These are phyloP conservation scores for Zasmidium cellare DNA, from an alignment of 2,329 filamentous ascomycete species.

Conservation along the genomic window DNA sequence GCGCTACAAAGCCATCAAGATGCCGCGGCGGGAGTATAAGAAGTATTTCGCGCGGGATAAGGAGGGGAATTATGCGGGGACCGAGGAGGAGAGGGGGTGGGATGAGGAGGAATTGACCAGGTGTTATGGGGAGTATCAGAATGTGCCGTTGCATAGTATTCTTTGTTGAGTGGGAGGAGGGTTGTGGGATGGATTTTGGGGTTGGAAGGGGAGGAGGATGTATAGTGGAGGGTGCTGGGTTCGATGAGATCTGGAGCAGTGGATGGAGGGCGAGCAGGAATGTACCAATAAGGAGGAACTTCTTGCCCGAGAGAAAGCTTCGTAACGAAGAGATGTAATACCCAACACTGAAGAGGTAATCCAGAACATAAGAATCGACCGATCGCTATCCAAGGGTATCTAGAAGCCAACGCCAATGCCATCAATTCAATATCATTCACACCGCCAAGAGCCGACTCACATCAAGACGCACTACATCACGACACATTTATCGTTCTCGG, in stretches of 20 bases:
- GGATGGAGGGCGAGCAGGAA: no score
- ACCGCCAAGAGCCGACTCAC: no score
- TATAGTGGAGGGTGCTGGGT: no score
- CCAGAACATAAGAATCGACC: not conserved
- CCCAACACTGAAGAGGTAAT: no score
- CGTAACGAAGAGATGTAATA: no score
- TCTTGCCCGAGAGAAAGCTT: no score
- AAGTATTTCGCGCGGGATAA: conserved; percentile 26
- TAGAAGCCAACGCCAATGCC: not conserved
- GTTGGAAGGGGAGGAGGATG: no score
- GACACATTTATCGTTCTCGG: conserved; percentile 42
- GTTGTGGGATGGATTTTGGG: no score
- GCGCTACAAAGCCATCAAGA: conserved; percentile 31
- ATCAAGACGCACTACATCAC: conserved; percentile 45
- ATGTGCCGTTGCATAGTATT: conserved; percentile 17
- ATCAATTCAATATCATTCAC: not conserved
- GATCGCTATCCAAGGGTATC: not conserved
- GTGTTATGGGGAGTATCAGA: conserved; percentile 28
- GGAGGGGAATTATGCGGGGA: conserved; percentile 31
- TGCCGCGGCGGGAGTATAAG: conserved; percentile 33
- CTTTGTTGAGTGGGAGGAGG: conserved; percentile 11
- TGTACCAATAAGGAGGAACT: no score
- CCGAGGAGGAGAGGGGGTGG: conserved; percentile 32
- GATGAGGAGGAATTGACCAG: conserved; percentile 23
- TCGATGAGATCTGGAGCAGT: no score